phyloP scores from a whole-genome alignment of 2,329 filamentous ascomycete genomes.

The Stemphylium beticola region DNA sequence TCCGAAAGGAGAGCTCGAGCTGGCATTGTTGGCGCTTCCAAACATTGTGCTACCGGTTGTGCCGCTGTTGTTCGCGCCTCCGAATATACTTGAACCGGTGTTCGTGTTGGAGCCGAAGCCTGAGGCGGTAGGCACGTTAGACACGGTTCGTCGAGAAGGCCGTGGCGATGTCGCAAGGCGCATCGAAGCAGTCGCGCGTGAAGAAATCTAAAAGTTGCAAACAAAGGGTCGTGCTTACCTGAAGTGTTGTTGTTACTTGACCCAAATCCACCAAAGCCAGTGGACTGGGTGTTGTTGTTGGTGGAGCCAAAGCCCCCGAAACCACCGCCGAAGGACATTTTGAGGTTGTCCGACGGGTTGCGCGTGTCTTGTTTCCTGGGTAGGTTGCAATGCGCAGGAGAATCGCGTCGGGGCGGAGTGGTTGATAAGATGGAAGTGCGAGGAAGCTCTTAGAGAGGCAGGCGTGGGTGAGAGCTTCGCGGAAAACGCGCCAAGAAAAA shows the following conservation, averaged over 20 bases:
- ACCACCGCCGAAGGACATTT: conserved; percentile 59
- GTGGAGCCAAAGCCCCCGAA: conserved; percentile 55
- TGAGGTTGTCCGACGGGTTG: conserved; percentile 31
- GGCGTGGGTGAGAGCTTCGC: conserved; percentile 30
- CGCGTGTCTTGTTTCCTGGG: conserved; percentile 26
- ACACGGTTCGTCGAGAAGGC: conserved; percentile 38
- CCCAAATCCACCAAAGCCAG: conserved; percentile 52
- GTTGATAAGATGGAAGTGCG: conserved; percentile 23
- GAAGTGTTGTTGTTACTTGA: conserved; percentile 42
- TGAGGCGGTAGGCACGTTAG: conserved; percentile 50
- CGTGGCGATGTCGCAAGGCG: conserved; percentile 36
- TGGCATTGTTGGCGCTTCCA: conserved; percentile 37
- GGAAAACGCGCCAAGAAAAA: conserved; percentile 45
- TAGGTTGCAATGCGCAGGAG: conserved; percentile 28
- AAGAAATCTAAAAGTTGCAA: conserved; percentile 17
- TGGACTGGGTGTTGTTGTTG: conserved; percentile 35
- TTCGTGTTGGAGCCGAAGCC: conserved; percentile 49
- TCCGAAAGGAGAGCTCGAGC: conserved; percentile 41
- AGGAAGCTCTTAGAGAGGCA: conserved; percentile 24
- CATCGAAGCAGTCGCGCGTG: conserved; percentile 37
- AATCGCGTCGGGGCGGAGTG: conserved; percentile 24
- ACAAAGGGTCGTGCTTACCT: conserved; percentile 58
- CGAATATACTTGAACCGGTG: conserved; percentile 43
- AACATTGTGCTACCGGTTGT: conserved; percentile 42
- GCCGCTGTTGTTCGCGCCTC: conserved; percentile 37